These are phyloP conservation scores for Phanerochaete sordida DNA, from an alignment of 768 basidiomycete species.

Conservation along the genomic window DNA sequence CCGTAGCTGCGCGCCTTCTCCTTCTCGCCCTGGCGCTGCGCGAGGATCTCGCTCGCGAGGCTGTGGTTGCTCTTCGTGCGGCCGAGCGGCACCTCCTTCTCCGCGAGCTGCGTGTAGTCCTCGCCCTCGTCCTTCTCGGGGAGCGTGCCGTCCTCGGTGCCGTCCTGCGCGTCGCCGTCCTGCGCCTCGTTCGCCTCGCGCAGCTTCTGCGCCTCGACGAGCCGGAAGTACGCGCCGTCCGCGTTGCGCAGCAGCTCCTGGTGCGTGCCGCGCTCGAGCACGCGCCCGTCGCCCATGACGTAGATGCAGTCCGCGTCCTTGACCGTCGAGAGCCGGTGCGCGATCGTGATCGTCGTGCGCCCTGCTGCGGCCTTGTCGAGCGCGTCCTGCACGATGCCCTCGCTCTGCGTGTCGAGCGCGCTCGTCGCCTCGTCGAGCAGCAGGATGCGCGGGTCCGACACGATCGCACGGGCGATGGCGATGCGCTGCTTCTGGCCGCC, in stretches of 20 bases:
- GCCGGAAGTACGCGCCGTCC: slow-evolving; percentile 68
- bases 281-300: slow-evolving; percentile 85
- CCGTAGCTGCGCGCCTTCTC: slow-evolving; percentile 33
- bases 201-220: slow-evolving; percentile 77
- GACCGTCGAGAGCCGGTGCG: slow-evolving; percentile 79
- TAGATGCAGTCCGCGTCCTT: slow-evolving; percentile 81
- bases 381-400: slow-evolving; percentile 52
- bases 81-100: slow-evolving; percentile 57
- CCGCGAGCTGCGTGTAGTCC: background rate
- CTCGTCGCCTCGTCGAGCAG: slow-evolving; percentile 49
- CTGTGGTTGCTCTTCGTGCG: slow-evolving; percentile 52
- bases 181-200: slow-evolving; percentile 45
- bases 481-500: slow-evolving; percentile 53
- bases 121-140: background rate
- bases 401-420: slow-evolving; percentile 47
- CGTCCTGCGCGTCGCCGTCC: slow-evolving; percentile 44
- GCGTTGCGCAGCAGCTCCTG: slow-evolving; percentile 53
- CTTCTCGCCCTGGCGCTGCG: slow-evolving; percentile 32
- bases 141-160: slow-evolving; percentile 27
- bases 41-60: slow-evolving; percentile 62
- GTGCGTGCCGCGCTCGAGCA: slow-evolving; percentile 84
- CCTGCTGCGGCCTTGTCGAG: slow-evolving; percentile 43
- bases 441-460: slow-evolving; percentile 45
- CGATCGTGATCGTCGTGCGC: slow-evolving; percentile 79
- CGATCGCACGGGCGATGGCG: slow-evolving; percentile 48